Evolutionary conservation across 148 eudicot genomes (phyloP), one percentile per base, ranked within the genome.

Genomic region (Rhododendron henanense): DNA sequence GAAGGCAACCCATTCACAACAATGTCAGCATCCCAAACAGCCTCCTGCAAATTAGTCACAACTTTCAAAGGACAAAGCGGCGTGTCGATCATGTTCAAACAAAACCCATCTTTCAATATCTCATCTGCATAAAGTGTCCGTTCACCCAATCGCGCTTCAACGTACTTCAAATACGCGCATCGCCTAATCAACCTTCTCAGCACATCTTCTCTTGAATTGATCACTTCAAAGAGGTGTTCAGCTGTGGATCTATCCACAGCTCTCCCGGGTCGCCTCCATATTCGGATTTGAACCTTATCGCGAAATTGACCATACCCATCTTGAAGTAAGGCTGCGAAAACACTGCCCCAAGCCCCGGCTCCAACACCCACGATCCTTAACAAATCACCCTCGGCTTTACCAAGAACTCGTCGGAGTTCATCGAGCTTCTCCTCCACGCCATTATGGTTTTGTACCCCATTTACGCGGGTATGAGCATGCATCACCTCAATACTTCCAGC

Each of bases 301-400:
- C 93, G 91, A 31, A 79, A 92, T n/a, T 87, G 90, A 8, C 94
- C 94, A 63, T 92, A 92, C 78, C 91, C 90, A 84, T 93, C 95
- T 89, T 92, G 93, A 63, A 93, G 90, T 82, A 94, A 81, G 48
- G 93, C 93, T 41, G 90, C 89, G 88, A 93, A 94, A 21, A 92
- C 96, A 87, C 93, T 91, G 18, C 94, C 94, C 94, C 94, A 92
- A 85, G 94, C 94, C 85, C 94, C 94, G 0, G 94, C 94, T 50
- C 94, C 94, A 44, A 92, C 92, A 77, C 94, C 92, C 4, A 87
- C 94, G 35, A 92, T 91, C 67, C 90, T 90, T 16, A 92, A 85
- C 45, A 89, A 81, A 86, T 92, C 94, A 31, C 89, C 91, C 23
- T 92, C 94, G 0, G 84, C 48, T 81, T 92, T 92, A 28, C 91